A percentile compares a stretch with the other conserved stretches of the same genome.
Evolutionary conservation across 2,329 filamentous ascomycete species (phyloP).

Genomic region (Hypoxylon sp.): DNA sequence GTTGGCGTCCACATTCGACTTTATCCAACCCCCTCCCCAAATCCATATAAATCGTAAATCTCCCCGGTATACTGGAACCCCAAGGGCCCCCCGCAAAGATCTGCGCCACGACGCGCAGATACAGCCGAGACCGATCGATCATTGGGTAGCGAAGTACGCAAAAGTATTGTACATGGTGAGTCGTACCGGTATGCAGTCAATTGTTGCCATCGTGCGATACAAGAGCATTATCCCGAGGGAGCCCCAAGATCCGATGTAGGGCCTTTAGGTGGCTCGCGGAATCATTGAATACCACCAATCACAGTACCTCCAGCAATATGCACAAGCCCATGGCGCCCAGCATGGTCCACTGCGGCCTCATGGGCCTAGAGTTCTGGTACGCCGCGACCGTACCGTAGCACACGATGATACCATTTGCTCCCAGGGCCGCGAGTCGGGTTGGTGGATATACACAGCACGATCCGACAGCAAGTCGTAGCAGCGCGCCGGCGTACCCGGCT

Average conservation of each 20-base stretch:
- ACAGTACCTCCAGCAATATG: slow-evolving; percentile 17
- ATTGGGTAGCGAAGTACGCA: neutral
- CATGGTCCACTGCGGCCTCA: slow-evolving; percentile 47
- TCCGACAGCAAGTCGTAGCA: slow-evolving; percentile 44
- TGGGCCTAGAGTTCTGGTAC: slow-evolving; percentile 41
- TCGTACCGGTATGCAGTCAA: neutral
- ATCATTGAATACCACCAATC: neutral
- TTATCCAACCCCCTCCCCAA: neutral
- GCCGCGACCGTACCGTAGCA: slow-evolving; percentile 42
- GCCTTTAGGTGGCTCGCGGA: neutral
- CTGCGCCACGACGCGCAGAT: too few species aligned
- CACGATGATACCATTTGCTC: slow-evolving; percentile 40
- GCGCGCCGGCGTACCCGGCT: slow-evolving; percentile 42
- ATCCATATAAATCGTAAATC: slow-evolving; percentile 1
- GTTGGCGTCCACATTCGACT: neutral
- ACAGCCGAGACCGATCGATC: neutral
- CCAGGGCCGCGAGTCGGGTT: slow-evolving; percentile 38
- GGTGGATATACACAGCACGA: slow-evolving; percentile 42
- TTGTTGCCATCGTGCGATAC: neutral
- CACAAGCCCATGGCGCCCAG: slow-evolving; percentile 35
- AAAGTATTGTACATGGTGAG: slow-evolving; percentile 4
- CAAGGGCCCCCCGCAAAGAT: slow-evolving; percentile 13
- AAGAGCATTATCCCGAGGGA: neutral
- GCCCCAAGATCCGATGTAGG: neutral
- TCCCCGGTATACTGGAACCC: slow-evolving; percentile 11